Base-by-base conservation (phyloP, 2,329 filamentous ascomycete species). In the Clonostachys byssicola region DNA sequence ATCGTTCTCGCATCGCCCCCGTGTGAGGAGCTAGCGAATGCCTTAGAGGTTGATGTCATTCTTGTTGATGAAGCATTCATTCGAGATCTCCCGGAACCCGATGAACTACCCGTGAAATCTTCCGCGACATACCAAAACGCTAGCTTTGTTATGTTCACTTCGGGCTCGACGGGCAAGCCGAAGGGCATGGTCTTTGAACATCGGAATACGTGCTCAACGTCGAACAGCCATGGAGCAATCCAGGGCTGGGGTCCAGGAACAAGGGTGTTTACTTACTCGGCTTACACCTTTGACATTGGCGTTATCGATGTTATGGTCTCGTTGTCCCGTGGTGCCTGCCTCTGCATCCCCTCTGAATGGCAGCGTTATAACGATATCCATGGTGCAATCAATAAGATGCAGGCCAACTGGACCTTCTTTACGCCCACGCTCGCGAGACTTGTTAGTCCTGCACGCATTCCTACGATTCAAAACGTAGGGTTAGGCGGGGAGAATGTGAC, bases 251-350 rank as follows among this genome's bases (percentile, higher is more conserved):
- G 9, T 34, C 34, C 18, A 20, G 38, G 35, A 34, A 42, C 40
- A 13, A 36, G 47, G 35, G 73, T 80, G 13, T 45, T 80, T 43
- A 71, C 75, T 47, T 73, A 72, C 49, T 73, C 71, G 10, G 67
- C 66, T 16, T 75, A 72, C 51, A 71, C 68, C 1, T 77, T 77
- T 40, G 73, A 79, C 48, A 66, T 69, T 3, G 68, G 66, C 35
- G 55, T 78, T 6, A 47, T 67, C 4, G 75, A 78, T 47, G 70
- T 71, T 2, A 62, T 78, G 36, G 65, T 69, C 8, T 65, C 73
- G 0, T 63, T 81, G 0, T 51, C 61, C 13, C 49, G 57, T 6
- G 70, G 70, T 20, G 70, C 66, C 6, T 67, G 64, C n/a, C 51
- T 73, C 1, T 71, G 68, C 23, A 58, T 71, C 2, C 65, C 68